Evolutionary conservation across 1,284 basidiomycete species (phyloP), one percentile per base, ranked within the genome.

Genomic region (Trichosporon sp.): DNA sequence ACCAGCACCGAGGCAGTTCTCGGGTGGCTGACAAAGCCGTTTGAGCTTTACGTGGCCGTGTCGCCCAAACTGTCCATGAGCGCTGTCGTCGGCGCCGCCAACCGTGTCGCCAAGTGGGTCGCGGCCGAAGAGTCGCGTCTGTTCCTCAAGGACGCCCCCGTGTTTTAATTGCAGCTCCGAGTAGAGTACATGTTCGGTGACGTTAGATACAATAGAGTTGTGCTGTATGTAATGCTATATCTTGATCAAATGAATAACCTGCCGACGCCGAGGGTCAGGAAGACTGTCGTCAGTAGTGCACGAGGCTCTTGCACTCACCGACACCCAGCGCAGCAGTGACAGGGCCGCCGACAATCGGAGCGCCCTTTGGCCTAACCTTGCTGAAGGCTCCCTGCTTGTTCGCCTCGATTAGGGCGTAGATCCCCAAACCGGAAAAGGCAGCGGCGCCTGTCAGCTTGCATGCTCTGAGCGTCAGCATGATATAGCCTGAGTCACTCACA

Each of bases 41-140:
- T 98, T 78, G 96, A 98, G 82, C 84, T 99, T 21, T 98, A 98
- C 80, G 83, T 98, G 67, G 87, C 91, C 0, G 84, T 96, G 8
- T 92, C 92, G 1, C 92, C 94, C 1, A 87, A 89, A 66, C 80
- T 98, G 66, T 91, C 94, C 1, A 97, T 98, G 86, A 90, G 89
- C 66, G 92, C 92, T 0, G 90, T 90, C 0, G 90, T 97, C 8
- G 89, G 90, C 16, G 91, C 93, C 1, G 96, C 96, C 7, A 96
- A 98, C 80, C 87, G 90, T 0, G 90, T 98, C 37, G 91, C 91
- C 16, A 87, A 90, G 46, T 99, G 96, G 96, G 90, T 97, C 19
- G 91, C 92, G 85, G 90, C 89, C 73, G 92, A 97, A 79, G 95
- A 98, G 81, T 85, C 85, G 16, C 87, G 86, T 75, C 79, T 98